Evolutionary conservation across 1,139 yeast genomes (phyloP), one percentile per base, ranked within the genome.

Genomic region (Taphrina deformans): DNA sequence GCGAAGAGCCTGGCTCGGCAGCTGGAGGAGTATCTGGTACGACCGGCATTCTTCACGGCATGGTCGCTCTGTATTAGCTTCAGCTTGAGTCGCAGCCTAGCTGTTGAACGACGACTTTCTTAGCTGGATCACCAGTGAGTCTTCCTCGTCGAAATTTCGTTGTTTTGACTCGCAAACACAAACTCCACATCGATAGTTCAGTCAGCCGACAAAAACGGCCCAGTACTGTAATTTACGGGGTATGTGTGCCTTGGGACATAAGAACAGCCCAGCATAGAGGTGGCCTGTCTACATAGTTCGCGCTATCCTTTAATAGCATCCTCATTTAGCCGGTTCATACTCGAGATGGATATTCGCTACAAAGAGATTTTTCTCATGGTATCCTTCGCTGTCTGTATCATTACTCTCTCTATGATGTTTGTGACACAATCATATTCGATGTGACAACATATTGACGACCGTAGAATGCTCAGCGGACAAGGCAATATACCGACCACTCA

Each of bases 281-380:
- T n/a, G n/a, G n/a, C n/a, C n/a, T n/a, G n/a, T n/a, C n/a, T n/a
- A n/a, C n/a, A n/a, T n/a, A n/a, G n/a, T n/a, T n/a, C n/a, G n/a
- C n/a, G n/a, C n/a, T n/a, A n/a, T n/a, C n/a, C n/a, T n/a, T n/a
- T n/a, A n/a, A n/a, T n/a, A n/a, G n/a, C n/a, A n/a, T n/a, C n/a
- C n/a, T n/a, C n/a, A n/a, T n/a, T n/a, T n/a, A n/a, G n/a, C n/a
- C n/a, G n/a, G n/a, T n/a, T n/a, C n/a, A 31, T 38, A 4, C 2
- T 29, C 14, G 27, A 18, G 26, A 59, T 33, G 50, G 63, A 59
- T 12, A 29, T 59, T 10, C 35, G 56, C 10, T 38, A 31, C 50
- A 59, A 38, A 24, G 56, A 59, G 35, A 52, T 51, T 26, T 59
- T 59, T 41, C 50, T 59, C 27, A 16, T 59, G 35, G 10, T 59